Evolutionary conservation across 2,329 filamentous ascomycete genomes (phyloP).

Genomic region (Trichoderma sp.): DNA sequence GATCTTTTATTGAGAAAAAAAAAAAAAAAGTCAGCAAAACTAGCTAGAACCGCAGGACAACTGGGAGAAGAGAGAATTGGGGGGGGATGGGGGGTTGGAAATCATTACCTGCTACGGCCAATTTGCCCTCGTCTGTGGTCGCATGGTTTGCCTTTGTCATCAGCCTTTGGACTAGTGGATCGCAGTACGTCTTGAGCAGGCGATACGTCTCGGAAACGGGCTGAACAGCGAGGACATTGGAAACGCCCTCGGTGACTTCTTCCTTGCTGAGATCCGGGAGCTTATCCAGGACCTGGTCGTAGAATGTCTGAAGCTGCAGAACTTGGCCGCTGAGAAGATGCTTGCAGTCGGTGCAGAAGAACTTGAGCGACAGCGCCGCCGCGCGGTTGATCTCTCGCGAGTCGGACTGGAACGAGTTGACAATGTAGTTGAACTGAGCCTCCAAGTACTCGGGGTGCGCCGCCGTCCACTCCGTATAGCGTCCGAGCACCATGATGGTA

Average conservation of each 20-base stretch:
- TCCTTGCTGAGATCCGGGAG: slow-evolving; percentile 85
- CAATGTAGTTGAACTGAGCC: slow-evolving; percentile 92
- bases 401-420: slow-evolving; percentile 82
- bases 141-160: slow-evolving; percentile 86
- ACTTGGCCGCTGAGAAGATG: slow-evolving; percentile 81
- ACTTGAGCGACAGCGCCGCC: slow-evolving; percentile 91
- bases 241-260: slow-evolving; percentile 93
- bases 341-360: slow-evolving; percentile 94
- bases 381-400: slow-evolving; percentile 90
- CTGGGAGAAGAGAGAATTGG: neutral
- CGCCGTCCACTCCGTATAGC: slow-evolving; percentile 97
- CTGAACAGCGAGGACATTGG: slow-evolving; percentile 84
- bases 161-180: slow-evolving; percentile 80
- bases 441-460: slow-evolving; percentile 90
- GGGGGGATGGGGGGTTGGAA: neutral
- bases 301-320: slow-evolving; percentile 84
- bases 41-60: neutral
- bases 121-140: slow-evolving; percentile 75
- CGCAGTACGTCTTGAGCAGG: slow-evolving; percentile 86
- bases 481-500: slow-evolving; percentile 92
- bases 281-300: slow-evolving; percentile 82
- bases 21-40: slow-evolving; percentile 23
- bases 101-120: slow-evolving; percentile 73
- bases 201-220: slow-evolving; percentile 75
- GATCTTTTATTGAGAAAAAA: slow-evolving; percentile 53